These are phyloP conservation scores for Penicillium sp. DNA, from an alignment of 2,329 filamentous ascomycete species.

Conservation along the genomic window DNA sequence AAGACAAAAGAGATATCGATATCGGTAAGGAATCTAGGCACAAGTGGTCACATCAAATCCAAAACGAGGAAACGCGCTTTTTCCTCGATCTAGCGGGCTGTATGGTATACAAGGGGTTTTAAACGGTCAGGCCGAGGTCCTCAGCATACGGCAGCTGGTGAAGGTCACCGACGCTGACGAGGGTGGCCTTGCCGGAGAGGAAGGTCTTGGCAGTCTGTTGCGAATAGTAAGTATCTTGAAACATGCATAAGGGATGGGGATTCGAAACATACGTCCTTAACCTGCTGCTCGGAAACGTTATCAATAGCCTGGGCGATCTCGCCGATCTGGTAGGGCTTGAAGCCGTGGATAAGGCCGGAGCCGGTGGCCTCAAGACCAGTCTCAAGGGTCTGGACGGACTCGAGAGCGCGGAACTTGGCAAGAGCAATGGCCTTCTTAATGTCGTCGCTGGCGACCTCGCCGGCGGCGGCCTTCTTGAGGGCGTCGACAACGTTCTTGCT, in stretches of 20 bases:
- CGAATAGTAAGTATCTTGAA: constrained; percentile 24
- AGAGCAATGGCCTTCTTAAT: constrained; percentile 85
- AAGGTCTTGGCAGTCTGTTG: constrained; percentile 77
- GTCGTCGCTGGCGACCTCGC: constrained; percentile 73
- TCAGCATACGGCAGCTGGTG: constrained; percentile 86
- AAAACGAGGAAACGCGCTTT: constrained; percentile 25
- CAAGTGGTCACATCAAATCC: constrained; percentile 30
- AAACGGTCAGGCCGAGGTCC: constrained; percentile 91
- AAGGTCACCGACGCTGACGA: constrained; percentile 86
- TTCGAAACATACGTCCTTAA: constrained; percentile 68
- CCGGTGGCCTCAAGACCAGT: constrained; percentile 78
- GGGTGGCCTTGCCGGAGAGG: constrained; percentile 80
- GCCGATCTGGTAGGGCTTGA: constrained; percentile 77
- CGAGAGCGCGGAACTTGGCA: constrained; percentile 88
- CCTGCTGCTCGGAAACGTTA: constrained; percentile 72
- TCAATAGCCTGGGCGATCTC: constrained; percentile 74
- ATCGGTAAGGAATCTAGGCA: constrained; percentile 38
- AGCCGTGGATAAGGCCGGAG: constrained; percentile 72
- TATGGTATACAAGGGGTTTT: constrained; percentile 46
- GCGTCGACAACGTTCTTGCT: constrained; percentile 73
- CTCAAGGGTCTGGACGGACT: constrained; percentile 70
- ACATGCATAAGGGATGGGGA: neutral
- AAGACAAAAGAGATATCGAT: constrained; percentile 36
- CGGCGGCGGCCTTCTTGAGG: constrained; percentile 73
- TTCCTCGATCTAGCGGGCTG: constrained; percentile 32